phyloP scores from a whole-genome alignment of 2,329 filamentous ascomycete species.

The Colletotrichum sojae region DNA sequence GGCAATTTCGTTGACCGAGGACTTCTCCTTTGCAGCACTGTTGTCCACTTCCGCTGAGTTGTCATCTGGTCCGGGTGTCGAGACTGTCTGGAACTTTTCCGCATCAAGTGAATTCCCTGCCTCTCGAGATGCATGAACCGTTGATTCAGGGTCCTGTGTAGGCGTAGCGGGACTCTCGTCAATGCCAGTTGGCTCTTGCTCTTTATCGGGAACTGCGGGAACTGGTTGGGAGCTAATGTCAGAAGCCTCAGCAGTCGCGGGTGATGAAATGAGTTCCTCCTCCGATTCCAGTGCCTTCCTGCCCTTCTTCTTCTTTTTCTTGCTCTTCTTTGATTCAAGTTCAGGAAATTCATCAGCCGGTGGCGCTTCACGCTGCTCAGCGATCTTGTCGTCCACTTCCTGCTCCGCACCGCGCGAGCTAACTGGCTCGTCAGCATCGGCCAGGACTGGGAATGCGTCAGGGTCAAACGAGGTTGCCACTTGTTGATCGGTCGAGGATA shows the following conservation, averaged over 20 bases:
- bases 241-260: neutral
- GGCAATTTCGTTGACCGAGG: neutral
- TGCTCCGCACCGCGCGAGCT: neutral
- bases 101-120: neutral
- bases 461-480: too few relatives aligned
- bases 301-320: slow-evolving; percentile 55
- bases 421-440: neutral
- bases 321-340: slow-evolving; percentile 47
- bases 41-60: too few relatives aligned
- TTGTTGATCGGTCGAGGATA: too few relatives aligned
- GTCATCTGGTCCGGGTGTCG: too few relatives aligned
- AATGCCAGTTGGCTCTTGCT: neutral
- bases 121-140: neutral
- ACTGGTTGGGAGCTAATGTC: neutral
- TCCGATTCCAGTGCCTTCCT: slow-evolving; percentile 26
- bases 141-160: neutral
- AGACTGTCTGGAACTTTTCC: too few relatives aligned
- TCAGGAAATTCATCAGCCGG: slow-evolving; percentile 1
- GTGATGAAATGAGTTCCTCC: neutral
- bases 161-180: neutral
- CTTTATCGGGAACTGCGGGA: neutral
- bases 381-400: neutral
- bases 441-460: too few relatives aligned
- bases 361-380: slow-evolving; percentile 11
- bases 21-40: neutral